These are phyloP conservation scores for Psidium guajava DNA, from an alignment of 345 rosid species.

Conservation along the genomic window DNA sequence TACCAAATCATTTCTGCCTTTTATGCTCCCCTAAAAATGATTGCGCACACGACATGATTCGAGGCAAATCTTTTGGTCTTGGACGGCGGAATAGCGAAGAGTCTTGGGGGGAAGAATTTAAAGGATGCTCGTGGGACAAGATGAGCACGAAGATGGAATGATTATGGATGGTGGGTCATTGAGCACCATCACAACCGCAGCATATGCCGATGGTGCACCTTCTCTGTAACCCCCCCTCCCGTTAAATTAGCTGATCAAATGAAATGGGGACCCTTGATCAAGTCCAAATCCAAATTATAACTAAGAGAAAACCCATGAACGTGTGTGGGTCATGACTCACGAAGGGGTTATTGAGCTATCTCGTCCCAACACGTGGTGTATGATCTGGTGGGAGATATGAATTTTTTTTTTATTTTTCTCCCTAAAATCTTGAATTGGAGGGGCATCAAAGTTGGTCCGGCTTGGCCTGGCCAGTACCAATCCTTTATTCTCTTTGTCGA, in stretches of 20 bases:
- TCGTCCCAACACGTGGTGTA: neutral
- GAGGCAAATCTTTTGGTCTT: neutral
- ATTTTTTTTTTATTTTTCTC: neutral
- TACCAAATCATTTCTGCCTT: neutral
- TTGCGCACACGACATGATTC: neutral
- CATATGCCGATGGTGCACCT: slow-evolving; percentile 1
- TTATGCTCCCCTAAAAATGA: neutral
- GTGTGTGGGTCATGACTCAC: neutral
- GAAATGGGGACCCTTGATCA: neutral
- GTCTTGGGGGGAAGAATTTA: neutral
- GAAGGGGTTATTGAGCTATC: neutral
- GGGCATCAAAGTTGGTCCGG: neutral
- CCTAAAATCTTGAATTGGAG: neutral
- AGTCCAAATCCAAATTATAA: neutral
- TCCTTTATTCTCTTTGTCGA: neutral
- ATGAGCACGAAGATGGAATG: neutral
- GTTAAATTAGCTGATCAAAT: neutral
- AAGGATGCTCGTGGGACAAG: neutral
- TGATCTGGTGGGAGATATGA: neutral
- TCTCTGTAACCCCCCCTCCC: neutral
- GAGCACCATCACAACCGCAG: neutral
- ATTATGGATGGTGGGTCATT: neutral
- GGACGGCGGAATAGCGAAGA: neutral
- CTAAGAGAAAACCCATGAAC: neutral
- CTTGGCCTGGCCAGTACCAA: neutral